phyloP scores from a whole-genome alignment of 768 basidiomycete species.

The Russula brevipes region DNA sequence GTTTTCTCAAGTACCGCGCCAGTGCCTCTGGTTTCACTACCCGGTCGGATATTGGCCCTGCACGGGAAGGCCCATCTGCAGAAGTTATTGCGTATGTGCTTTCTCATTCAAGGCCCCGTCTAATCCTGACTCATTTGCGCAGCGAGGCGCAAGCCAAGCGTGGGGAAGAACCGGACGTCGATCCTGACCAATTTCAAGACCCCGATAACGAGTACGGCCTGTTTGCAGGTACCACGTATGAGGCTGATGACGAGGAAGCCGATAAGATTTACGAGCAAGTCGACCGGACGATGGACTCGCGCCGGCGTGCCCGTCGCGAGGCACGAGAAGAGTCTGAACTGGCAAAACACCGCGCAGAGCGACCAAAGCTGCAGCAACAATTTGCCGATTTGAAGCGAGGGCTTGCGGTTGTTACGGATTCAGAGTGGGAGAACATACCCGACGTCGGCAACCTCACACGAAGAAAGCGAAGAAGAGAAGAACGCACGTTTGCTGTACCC shows the following conservation, averaged over 20 bases:
- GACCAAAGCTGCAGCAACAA: slow-evolving; percentile 93
- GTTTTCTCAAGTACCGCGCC: slow-evolving; percentile 14
- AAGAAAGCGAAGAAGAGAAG: slow-evolving; percentile 83
- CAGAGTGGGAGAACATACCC: slow-evolving; percentile 92
- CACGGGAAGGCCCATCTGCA: slow-evolving; percentile 89
- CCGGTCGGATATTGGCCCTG: slow-evolving; percentile 97
- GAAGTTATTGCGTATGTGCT: slow-evolving; percentile 76
- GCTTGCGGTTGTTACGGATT: slow-evolving; percentile 76
- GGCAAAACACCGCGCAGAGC: slow-evolving; percentile 73
- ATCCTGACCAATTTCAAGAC: slow-evolving; percentile 91
- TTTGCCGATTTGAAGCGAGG: slow-evolving; percentile 94
- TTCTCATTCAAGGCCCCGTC: not conserved
- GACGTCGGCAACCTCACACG: slow-evolving; percentile 95
- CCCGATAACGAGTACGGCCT: slow-evolving; percentile 96
- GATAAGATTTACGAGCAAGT: slow-evolving; percentile 93
- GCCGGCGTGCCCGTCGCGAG: slow-evolving; percentile 75
- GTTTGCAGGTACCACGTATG: slow-evolving; percentile 93
- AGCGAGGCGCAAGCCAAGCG: slow-evolving; percentile 84
- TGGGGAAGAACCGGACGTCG: slow-evolving; percentile 83
- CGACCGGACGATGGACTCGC: slow-evolving; percentile 83
- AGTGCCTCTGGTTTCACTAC: slow-evolving; percentile 98
- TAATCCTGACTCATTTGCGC: slow-evolving; percentile 13
- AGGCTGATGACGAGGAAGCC: slow-evolving; percentile 96
- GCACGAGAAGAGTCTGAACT: slow-evolving; percentile 69
- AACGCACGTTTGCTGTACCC: slow-evolving; percentile 82